Conservation (phyloP, 1,139 yeast species). For the Yamadazyma triangularis region DNA sequence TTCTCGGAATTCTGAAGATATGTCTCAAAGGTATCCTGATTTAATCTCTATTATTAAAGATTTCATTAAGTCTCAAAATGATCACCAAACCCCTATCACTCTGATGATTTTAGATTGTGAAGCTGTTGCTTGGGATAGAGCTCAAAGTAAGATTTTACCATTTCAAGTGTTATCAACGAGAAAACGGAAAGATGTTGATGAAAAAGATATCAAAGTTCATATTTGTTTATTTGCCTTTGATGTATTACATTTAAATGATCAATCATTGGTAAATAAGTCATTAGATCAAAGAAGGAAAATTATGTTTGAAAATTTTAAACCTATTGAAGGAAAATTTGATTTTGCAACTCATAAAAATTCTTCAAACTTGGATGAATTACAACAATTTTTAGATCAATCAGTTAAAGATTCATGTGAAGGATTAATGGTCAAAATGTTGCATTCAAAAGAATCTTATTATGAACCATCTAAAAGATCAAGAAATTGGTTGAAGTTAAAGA, state of each 20-base stretch:
- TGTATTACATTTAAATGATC: constrained; percentile 66
- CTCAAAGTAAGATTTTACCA: constrained; percentile 71
- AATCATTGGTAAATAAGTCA: constrained; percentile 63
- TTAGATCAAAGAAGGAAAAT: constrained; percentile 65
- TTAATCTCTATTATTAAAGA: constrained; percentile 64
- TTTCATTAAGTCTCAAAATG: constrained; percentile 39
- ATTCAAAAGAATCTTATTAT: constrained; percentile 76
- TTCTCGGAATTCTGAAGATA: constrained; percentile 93
- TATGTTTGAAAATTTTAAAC: constrained; percentile 51
- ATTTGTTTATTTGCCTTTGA: constrained; percentile 94
- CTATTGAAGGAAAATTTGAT: constrained; percentile 72
- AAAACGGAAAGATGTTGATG: constrained; percentile 87
- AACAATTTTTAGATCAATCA: constrained; percentile 81
- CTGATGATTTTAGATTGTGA: constrained; percentile 87
- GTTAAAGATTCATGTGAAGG: constrained; percentile 94
- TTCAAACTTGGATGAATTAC: constrained; percentile 72
- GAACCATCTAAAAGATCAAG: constrained; percentile 94
- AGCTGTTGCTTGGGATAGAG: constrained; percentile 97
- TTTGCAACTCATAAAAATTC: constrained; percentile 78
- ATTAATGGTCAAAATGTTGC: constrained; percentile 86
- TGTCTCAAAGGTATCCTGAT: constrained; percentile 96
- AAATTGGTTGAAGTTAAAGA: constrained; percentile 92
- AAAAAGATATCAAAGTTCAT: constrained; percentile 80
- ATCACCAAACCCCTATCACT: constrained; percentile 23
- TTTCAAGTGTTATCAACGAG: constrained; percentile 91